These are phyloP conservation scores for Melastoma candidum DNA, from an alignment of 441 rosid species.

Conservation along the genomic window DNA sequence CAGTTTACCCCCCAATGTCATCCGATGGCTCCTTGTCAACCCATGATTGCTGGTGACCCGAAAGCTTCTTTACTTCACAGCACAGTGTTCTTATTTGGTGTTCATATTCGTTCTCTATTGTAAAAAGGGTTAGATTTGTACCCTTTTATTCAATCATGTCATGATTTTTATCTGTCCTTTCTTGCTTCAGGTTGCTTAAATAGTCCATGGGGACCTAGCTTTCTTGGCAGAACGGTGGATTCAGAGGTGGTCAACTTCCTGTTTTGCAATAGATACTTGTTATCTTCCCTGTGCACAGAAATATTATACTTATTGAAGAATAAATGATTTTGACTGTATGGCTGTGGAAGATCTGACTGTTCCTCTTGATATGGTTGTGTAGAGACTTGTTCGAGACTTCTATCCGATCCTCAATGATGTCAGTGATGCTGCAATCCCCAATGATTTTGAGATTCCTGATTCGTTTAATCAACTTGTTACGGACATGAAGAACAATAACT, in stretches of 20 bases:
- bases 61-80: no score
- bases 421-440: slow-evolving; percentile 68
- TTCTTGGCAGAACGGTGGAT: slow-evolving; percentile 87
- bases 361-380: slow-evolving; percentile 24
- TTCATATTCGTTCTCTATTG: no score
- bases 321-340: background rate
- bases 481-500: slow-evolving; percentile 70
- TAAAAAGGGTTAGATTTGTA: background rate
- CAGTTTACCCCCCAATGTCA: no score
- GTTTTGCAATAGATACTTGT: slow-evolving; percentile 4
- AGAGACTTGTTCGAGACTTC: slow-evolving; percentile 84
- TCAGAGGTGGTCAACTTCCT: slow-evolving; percentile 61
- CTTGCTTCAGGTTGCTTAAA: slow-evolving; percentile 84
- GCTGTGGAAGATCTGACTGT: slow-evolving; percentile 7
- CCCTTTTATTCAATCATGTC: slow-evolving; percentile 5
- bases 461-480: slow-evolving; percentile 76
- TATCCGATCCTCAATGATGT: slow-evolving; percentile 77
- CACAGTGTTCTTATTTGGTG: no score
- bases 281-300: background rate
- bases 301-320: no score
- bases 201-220: slow-evolving; percentile 87
- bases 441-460: slow-evolving; percentile 77
- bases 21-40: no score
- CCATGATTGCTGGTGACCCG: no score
- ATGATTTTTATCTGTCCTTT: slow-evolving; percentile 10